These are phyloP conservation scores for Neltuma alba DNA, from an alignment of 306 rosid species.

Conservation along the genomic window DNA sequence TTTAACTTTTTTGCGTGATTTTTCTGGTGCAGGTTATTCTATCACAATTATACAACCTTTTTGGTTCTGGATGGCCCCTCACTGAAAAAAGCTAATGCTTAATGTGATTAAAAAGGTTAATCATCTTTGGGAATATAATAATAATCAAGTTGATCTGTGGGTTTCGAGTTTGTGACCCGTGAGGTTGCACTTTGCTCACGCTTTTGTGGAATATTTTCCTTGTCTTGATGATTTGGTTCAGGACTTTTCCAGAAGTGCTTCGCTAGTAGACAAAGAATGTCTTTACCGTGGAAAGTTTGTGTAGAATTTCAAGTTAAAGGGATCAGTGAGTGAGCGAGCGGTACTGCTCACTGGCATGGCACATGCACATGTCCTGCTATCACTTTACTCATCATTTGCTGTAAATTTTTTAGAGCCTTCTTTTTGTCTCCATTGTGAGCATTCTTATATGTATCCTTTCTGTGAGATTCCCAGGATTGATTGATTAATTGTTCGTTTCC, in stretches of 20 bases:
- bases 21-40: background rate
- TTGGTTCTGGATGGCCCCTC: constrained; percentile 21
- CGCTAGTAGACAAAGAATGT: constrained; percentile 42
- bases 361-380: constrained; percentile 46
- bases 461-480: constrained; percentile 46
- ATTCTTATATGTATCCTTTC: constrained; percentile 31
- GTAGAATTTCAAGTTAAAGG: constrained; percentile 32
- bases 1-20: background rate
- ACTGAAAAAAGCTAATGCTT: constrained; percentile 16
- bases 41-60: background rate
- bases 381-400: constrained; percentile 31
- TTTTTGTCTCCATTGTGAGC: constrained; percentile 53
- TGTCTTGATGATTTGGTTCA: constrained; percentile 45
- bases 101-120: constrained; percentile 34
- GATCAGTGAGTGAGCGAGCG: background rate
- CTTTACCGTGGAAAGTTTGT: constrained; percentile 43
- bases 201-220: constrained; percentile 18
- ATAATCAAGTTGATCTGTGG: constrained; percentile 18
- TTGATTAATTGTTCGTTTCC: constrained; percentile 26
- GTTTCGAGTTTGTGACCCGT: constrained; percentile 4
- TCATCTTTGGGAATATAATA: constrained; percentile 27
- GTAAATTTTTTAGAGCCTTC: constrained; percentile 22
- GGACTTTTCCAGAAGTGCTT: constrained; percentile 46
- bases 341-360: background rate
- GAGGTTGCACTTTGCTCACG: constrained; percentile 25